These are phyloP conservation scores for Allomyces javanicus DNA, from an alignment of 192 early-diverging fungal species.

Conservation along the genomic window DNA sequence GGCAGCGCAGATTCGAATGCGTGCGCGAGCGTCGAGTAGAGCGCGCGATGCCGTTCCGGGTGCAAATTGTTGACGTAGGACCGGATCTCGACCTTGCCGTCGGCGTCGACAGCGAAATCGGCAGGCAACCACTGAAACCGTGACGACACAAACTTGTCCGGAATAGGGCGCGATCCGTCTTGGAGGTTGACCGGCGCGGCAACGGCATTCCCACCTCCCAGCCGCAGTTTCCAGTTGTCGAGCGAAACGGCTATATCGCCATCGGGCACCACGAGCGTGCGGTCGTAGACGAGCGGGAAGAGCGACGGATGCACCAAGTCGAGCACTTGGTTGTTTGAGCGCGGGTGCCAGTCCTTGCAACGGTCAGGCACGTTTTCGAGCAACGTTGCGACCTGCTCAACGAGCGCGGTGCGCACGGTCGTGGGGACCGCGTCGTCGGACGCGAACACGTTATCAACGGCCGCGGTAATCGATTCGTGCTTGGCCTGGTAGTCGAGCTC, in stretches of 20 bases:
- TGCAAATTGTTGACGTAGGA: too few relatives aligned
- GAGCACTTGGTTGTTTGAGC: conserved; percentile 23
- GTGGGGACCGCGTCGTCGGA: conserved; percentile 17
- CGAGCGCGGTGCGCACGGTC: background rate
- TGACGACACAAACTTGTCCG: background rate
- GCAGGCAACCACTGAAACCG: background rate
- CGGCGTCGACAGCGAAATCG: background rate
- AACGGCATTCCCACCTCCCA: background rate
- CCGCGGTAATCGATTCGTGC: conserved; percentile 11
- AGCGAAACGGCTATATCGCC: background rate
- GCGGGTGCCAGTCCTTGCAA: conserved; percentile 23
- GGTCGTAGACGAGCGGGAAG: conserved; percentile 15
- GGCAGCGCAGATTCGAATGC: too few relatives aligned
- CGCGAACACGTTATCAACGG: conserved; percentile 10
- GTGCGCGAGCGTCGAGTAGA: too few relatives aligned
- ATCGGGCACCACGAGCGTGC: background rate
- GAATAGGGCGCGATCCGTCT: background rate
- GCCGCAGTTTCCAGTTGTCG: too few relatives aligned
- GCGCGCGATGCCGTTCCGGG: too few relatives aligned
- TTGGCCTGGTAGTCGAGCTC: conserved; percentile 18
- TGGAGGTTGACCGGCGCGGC: background rate
- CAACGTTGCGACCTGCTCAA: conserved; percentile 12
- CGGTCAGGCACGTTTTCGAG: conserved; percentile 17
- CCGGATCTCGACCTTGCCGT: background rate
- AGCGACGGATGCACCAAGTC: conserved; percentile 32